Evolutionary conservation across 129 eudicot genomes (phyloP), one percentile per base, ranked within the genome.

Genomic region (Escallonia herrerae): DNA sequence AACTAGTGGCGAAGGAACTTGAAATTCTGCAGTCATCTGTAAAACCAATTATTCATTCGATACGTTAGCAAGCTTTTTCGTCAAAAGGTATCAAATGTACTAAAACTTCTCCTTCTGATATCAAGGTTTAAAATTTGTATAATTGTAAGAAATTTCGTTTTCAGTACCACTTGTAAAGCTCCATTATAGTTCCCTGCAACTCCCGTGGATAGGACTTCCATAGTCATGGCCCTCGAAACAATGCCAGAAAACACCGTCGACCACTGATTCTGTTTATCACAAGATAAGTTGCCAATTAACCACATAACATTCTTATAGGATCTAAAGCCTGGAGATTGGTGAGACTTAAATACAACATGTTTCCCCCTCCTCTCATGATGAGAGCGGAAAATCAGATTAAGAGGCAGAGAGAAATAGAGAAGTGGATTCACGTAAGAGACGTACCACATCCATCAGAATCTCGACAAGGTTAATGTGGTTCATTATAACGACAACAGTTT

Each of bases 121-220:
- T 22, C 33, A 22, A 22, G 33, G 33, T 22, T 22, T 22, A 22
- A 22, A 22, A 22, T 22, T 22, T 1, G 33, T 22, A 22, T 22
- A 22, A 22, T 22, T 22, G 33, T 22, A 22, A 22, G 33, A 22
- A 22, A 22, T 22, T 22, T 22, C 33, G 33, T 22, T 22, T 22
- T 22, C 33, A 22, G 33, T 79, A 82, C 87, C 87, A 82, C 40
- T 70, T 77, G 80, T 15, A 77, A 68, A 3, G 87, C 63, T 61
- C 80, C 80, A 66, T 56, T 71, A 15, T 70, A 66, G 67, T 64
- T 80, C 56, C 86, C 96, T 8, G 73, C 79, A 33, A 79, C 77
- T 14, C 96, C 96, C 5, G 83, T 69, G 60, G 93, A 85, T 66
- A 88, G 64, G n/a, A 88, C 83, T 46, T 88, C 96, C 40, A 82